These are phyloP conservation scores for Vitis rupestris DNA, from an alignment of 164 flowering plant species.

Conservation along the genomic window DNA sequence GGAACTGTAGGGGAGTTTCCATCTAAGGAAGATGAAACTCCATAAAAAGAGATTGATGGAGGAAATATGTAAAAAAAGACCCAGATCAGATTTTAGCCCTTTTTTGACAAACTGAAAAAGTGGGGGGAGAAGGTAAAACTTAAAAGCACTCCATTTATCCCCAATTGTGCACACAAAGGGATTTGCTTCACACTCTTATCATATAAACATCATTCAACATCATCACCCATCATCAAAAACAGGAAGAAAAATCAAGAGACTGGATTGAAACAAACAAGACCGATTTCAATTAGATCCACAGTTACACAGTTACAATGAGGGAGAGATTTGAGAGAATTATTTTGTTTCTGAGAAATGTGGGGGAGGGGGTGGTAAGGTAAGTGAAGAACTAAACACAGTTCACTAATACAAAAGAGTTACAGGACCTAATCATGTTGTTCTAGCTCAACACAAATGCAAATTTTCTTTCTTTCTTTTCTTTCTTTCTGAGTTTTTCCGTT, in stretches of 20 bases:
- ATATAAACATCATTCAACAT: not conserved
- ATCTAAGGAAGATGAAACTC: conserved; percentile 14
- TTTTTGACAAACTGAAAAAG: conserved; percentile 26
- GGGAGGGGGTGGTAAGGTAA: not conserved
- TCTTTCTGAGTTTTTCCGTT: not conserved
- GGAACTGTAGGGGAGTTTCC: conserved; percentile 2
- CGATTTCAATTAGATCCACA: conserved; percentile 25
- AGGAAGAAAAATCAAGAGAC: not conserved
- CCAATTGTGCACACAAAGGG: no score
- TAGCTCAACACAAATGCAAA: conserved; percentile 10
- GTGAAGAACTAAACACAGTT: conserved; percentile 12
- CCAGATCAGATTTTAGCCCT: conserved; percentile 17
- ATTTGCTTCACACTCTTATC: not conserved
- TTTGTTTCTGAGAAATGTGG: conserved; percentile 8
- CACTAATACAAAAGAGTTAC: conserved; percentile 17
- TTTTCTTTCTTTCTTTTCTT: no score
- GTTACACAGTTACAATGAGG: conserved; percentile 20
- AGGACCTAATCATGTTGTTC: conserved; percentile 18
- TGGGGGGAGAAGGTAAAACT: not conserved
- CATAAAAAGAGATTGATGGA: conserved; percentile 7
- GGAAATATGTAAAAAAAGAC: conserved; percentile 4
- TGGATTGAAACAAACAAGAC: conserved; percentile 6
- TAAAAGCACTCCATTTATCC: not conserved
- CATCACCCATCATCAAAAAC: conserved; percentile 4
- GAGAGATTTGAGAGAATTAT: conserved; percentile 18